A percentile compares a stretch with the other conserved stretches of the same genome.
These are phyloP conservation scores for Boletus pseudopeckii DNA, from an alignment of 768 basidiomycete genomes.

Conservation along the genomic window DNA sequence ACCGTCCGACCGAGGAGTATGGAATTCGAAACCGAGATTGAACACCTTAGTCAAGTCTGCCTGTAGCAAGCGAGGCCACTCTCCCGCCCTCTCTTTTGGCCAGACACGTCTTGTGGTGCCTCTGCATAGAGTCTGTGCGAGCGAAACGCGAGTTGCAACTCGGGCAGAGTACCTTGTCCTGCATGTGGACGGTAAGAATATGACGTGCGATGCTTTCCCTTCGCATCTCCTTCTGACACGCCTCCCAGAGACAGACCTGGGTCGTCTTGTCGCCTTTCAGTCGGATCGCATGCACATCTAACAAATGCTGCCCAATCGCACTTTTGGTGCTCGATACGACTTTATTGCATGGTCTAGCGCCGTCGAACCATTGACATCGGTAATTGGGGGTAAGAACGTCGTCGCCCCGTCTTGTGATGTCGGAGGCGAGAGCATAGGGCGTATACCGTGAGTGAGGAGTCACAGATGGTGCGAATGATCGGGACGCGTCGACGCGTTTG, in stretches of 20 bases:
- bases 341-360: not conserved
- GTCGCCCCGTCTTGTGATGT: not conserved
- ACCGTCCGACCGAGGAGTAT: not conserved
- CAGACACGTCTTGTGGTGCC: slow-evolving; percentile 17
- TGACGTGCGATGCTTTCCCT: slow-evolving; percentile 28
- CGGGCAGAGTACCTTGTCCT: slow-evolving; percentile 17
- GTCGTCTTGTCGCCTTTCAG: slow-evolving; percentile 6
- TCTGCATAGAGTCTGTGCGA: slow-evolving; percentile 24
- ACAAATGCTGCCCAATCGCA: slow-evolving; percentile 15
- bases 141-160: slow-evolving; percentile 22
- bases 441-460: not conserved
- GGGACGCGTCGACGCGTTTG: not conserved
- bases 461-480: not conserved
- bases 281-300: slow-evolving; percentile 1
- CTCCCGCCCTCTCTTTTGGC: not conserved
- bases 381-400: not conserved
- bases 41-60: not conserved
- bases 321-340: slow-evolving; percentile 1
- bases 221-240: slow-evolving; percentile 18
- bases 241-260: slow-evolving; percentile 16
- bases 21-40: not conserved
- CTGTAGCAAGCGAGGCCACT: not conserved
- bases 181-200: slow-evolving; percentile 21
- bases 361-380: slow-evolving; percentile 14
- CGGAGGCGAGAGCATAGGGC: slow-evolving; percentile 4